Evolutionary conservation across 148 eudicot species (phyloP).

Genomic region (Cornus suecica): DNA sequence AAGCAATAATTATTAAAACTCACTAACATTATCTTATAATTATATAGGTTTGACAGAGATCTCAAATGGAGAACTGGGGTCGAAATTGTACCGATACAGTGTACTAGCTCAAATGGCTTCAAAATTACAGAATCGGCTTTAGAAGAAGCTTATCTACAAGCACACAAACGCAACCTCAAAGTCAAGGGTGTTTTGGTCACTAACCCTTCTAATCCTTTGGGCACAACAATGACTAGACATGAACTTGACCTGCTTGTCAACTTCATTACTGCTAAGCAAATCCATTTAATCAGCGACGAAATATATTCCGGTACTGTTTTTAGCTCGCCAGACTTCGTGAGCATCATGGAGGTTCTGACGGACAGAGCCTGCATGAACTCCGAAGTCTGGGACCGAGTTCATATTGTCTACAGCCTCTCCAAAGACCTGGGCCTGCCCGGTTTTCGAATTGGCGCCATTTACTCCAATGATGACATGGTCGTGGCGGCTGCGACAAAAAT

Average conservation of each 20-base stretch:
- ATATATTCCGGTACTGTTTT: slow-evolving; percentile 68
- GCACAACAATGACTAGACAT: slow-evolving; percentile 42
- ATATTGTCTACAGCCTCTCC: slow-evolving; percentile 69
- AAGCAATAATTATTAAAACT: too few relatives aligned
- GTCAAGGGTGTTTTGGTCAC: slow-evolving; percentile 66
- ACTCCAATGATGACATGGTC: slow-evolving; percentile 52
- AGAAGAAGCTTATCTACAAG: slow-evolving; percentile 59
- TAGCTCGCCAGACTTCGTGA: slow-evolving; percentile 34
- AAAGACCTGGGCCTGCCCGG: slow-evolving; percentile 80
- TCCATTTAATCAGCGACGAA: slow-evolving; percentile 66
- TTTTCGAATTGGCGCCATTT: slow-evolving; percentile 73
- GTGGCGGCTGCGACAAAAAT: slow-evolving; percentile 74
- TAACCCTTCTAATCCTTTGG: slow-evolving; percentile 77
- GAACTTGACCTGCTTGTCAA: slow-evolving; percentile 46
- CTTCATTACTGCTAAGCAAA: slow-evolving; percentile 36
- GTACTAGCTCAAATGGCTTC: slow-evolving; percentile 52
- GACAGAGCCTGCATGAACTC: slow-evolving; percentile 33
- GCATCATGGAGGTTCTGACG: slow-evolving; percentile 57
- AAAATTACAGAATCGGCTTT: slow-evolving; percentile 53
- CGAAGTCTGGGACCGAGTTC: slow-evolving; percentile 44
- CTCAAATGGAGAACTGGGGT: slow-evolving; percentile 75
- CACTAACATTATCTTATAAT: slow-evolving; percentile 2
- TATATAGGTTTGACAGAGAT: slow-evolving; percentile 69
- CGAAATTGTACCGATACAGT: slow-evolving; percentile 66
- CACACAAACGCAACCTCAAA: slow-evolving; percentile 46